Evolutionary conservation across 2,329 filamentous ascomycete genomes (phyloP).

Genomic region (Ambrosiella xylebori): DNA sequence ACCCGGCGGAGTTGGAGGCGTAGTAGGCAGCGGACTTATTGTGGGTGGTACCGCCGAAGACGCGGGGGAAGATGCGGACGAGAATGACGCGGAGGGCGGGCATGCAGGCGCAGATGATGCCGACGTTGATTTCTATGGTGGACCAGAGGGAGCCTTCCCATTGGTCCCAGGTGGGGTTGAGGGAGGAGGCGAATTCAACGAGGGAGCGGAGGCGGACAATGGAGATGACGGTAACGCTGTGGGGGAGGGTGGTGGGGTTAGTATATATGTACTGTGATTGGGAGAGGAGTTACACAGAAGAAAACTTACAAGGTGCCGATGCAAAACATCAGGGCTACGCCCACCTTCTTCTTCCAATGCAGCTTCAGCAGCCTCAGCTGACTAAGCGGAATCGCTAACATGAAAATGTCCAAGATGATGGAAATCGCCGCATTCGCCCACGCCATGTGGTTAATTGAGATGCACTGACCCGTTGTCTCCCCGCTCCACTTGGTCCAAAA

Average conservation of each 20-base stretch:
- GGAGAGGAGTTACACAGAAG: not conserved
- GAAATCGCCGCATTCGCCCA: conserved; percentile 32
- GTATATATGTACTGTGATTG: not conserved
- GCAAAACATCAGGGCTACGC: conserved; percentile 27
- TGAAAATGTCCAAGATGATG: conserved; percentile 30
- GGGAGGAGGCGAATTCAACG: conserved; percentile 17
- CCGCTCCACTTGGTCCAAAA: conserved; percentile 37
- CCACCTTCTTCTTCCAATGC: conserved; percentile 27
- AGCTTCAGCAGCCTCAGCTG: conserved; percentile 23
- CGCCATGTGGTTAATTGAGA: conserved; percentile 26
- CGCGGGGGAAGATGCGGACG: conserved; percentile 19
- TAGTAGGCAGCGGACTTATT: conserved; percentile 14
- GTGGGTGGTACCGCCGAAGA: conserved; percentile 17
- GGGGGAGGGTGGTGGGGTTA: conserved; percentile 2
- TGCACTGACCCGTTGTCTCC: conserved; percentile 26
- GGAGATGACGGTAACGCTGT: conserved; percentile 19
- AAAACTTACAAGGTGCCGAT: conserved; percentile 23
- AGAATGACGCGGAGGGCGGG: conserved; percentile 19
- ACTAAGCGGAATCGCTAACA: conserved; percentile 29
- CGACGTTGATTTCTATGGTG: conserved; percentile 20
- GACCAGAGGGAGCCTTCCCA: conserved; percentile 19
- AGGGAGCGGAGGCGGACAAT: conserved; percentile 19
- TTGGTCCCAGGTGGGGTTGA: conserved; percentile 19
- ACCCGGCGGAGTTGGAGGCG: conserved; percentile 12
- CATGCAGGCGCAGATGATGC: conserved; percentile 21